These are phyloP conservation scores for Colletotrichum phormii DNA, from an alignment of 2,329 filamentous ascomycete species.

Conservation along the genomic window DNA sequence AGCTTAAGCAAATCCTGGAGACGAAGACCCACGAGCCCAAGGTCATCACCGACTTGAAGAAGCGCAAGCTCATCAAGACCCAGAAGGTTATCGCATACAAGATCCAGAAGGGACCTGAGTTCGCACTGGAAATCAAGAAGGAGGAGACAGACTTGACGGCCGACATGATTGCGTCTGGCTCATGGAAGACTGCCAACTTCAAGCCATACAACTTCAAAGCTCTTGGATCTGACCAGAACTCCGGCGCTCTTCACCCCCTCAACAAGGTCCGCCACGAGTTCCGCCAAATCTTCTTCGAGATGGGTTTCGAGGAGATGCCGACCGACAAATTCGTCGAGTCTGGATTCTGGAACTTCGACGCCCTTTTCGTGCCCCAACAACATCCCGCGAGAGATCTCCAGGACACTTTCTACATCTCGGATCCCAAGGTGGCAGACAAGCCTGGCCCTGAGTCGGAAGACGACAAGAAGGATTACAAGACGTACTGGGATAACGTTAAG, in stretches of 20 bases:
- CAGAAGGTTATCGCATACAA: conserved; percentile 88
- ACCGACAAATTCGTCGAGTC: conserved; percentile 94
- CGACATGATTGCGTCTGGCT: conserved; percentile 88
- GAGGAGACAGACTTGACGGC: conserved; percentile 96
- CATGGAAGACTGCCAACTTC: conserved; percentile 93
- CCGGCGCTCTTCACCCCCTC: conserved; percentile 75
- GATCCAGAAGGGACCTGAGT: conserved; percentile 87
- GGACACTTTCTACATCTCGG: conserved; percentile 98
- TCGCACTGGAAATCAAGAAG: conserved; percentile 86
- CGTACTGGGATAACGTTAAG: conserved; percentile 90
- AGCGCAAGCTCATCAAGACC: conserved; percentile 88
- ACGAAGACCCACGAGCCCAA: conserved; percentile 81
- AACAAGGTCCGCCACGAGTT: conserved; percentile 98
- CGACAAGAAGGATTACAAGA: conserved; percentile 76
- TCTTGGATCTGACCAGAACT: conserved; percentile 69
- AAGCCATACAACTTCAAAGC: conserved; percentile 87
- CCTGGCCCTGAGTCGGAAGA: conserved; percentile 68
- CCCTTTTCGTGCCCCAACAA: conserved; percentile 61
- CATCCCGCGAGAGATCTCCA: conserved; percentile 97
- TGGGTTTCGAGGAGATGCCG: conserved; percentile 99
- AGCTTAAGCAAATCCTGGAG: conserved; percentile 78
- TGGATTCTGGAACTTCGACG: conserved; percentile 79
- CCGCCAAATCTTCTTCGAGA: conserved; percentile 98
- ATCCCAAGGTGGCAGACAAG: conserved; percentile 81
- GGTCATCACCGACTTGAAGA: conserved; percentile 83